Conservation (phyloP, 371 early-diverging fungal species). For the Gilbertella persicaria region DNA sequence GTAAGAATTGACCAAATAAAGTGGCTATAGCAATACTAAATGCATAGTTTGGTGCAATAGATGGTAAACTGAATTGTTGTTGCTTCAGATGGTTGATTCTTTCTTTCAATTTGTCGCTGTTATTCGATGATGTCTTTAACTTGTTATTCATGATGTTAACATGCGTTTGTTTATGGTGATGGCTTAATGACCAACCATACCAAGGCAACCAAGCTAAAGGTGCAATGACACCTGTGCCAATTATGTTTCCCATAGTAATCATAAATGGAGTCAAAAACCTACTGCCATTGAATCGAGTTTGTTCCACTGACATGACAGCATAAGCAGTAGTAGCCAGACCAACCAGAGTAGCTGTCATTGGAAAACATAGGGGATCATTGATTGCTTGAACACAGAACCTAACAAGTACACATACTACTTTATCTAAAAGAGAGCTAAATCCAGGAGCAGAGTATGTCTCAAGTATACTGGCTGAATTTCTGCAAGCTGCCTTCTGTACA, state of each 20-base stretch:
- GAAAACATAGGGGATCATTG: constrained; percentile 14
- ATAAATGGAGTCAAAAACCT: constrained; percentile 1
- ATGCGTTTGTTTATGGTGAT: neutral
- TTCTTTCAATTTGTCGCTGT: neutral
- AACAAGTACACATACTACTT: constrained; percentile 16
- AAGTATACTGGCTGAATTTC: constrained; percentile 1
- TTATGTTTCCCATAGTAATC: constrained; percentile 17
- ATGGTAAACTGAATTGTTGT: neutral
- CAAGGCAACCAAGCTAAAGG: constrained; percentile 16
- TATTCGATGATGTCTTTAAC: neutral
- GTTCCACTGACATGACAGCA: constrained; percentile 21
- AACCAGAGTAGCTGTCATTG: constrained; percentile 14
- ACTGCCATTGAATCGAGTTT: neutral
- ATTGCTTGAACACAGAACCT: constrained; percentile 12
- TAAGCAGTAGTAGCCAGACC: constrained; percentile 20
- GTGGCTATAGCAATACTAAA: constrained; percentile 6
- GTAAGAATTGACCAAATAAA: constrained; percentile 13
- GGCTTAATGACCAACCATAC: constrained; percentile 9
- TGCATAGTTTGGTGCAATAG: neutral
- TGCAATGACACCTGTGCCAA: constrained; percentile 17
- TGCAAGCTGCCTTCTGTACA: constrained; percentile 4
- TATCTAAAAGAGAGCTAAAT: neutral
- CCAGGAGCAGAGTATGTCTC: constrained; percentile 14
- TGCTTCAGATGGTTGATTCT: neutral
- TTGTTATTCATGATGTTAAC: neutral